Base-by-base conservation (phyloP, 1,284 basidiomycete genomes). In the Volvariella volvacea region DNA sequence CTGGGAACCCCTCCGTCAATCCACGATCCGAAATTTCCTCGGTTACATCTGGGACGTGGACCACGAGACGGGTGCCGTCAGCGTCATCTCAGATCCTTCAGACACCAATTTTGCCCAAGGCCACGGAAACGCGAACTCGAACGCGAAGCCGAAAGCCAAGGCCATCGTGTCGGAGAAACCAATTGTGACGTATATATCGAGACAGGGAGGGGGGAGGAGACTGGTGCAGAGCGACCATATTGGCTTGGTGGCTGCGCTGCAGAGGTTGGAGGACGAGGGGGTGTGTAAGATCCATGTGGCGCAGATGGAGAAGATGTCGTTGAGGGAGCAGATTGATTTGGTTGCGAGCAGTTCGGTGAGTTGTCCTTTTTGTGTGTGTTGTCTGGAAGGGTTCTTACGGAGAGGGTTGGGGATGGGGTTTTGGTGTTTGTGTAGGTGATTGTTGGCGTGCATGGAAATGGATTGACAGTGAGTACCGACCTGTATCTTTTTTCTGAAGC, bases 401-500 rank as follows among this genome's bases (percentile, higher is more conserved):
- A 28, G 12, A 28, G 12, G 25, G 43, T n/a, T 22, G 19, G n/a
- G 16, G 43, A 21, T 39, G 31, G 39, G 31, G 38, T 42, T 38
- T 38, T 17, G 31, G 37, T 22, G n/a, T 41, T n/a, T 25, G 37
- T 42, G 30, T 44, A 69, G 67, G 58, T 68, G 33, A 53, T 69
- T 36, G 41, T 70, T 31, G 68, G 66, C 14, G 64, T 69, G 22
- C 69, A 70, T 50, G 69, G 69, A 12, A 71, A 70, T 53, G 69
- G 69, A 1, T 46, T 71, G 16, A 70, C 68, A 22, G 67, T 66
- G 40, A 50, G 57, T 55, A n/a, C 14, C 10, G 17, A n/a, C 9
- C 41, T 44, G 33, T 40, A 30, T 12, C 15, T 22, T 31, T 21
- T 38, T n/a, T 9, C 28, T 38, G 31, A 32, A 19, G 22, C 41